A percentile compares a stretch with the other conserved stretches of the same genome.
phyloP scores from a whole-genome alignment of 1,139 yeast species.

The Ogataea hybrid region DNA sequence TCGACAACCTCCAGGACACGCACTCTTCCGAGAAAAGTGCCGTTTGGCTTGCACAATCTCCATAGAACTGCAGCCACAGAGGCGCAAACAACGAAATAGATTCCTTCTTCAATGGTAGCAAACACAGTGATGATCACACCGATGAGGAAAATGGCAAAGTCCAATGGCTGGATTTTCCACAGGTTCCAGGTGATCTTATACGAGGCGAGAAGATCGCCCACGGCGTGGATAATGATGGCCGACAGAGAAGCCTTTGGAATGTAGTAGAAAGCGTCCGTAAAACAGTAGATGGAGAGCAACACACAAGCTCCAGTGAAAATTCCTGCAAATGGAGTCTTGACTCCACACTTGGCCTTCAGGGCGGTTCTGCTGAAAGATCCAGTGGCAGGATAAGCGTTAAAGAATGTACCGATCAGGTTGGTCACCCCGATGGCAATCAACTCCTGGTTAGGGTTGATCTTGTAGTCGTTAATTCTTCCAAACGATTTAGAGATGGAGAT shows the following conservation, averaged over 20 bases:
- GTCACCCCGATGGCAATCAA: slow-evolving; percentile 92
- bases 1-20: slow-evolving; percentile 66
- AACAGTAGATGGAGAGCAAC: slow-evolving; percentile 76
- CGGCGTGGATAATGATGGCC: slow-evolving; percentile 95
- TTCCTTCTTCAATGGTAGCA: slow-evolving; percentile 81
- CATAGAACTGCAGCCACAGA: slow-evolving; percentile 73
- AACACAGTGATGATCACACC: slow-evolving; percentile 82
- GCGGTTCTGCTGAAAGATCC: slow-evolving; percentile 97
- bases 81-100: slow-evolving; percentile 86
- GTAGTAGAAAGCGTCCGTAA: slow-evolving; percentile 80
- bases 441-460: slow-evolving; percentile 90
- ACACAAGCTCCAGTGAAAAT: slow-evolving; percentile 89
- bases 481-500: slow-evolving; percentile 92
- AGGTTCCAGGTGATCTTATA: slow-evolving; percentile 70
- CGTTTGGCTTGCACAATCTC: slow-evolving; percentile 77
- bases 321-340: slow-evolving; percentile 92
- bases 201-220: slow-evolving; percentile 76
- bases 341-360: slow-evolving; percentile 92
- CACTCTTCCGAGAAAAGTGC: slow-evolving; percentile 79
- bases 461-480: slow-evolving; percentile 89
- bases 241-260: slow-evolving; percentile 86
- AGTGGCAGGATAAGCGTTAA: slow-evolving; percentile 93
- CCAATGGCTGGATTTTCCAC: slow-evolving; percentile 76
- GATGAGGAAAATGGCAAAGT: slow-evolving; percentile 69
- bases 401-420: slow-evolving; percentile 86